A percentile compares a stretch with the other conserved stretches of the same genome.
Conservation (phyloP, 1,284 basidiomycete species). For the Marasmius tenuissimus region DNA sequence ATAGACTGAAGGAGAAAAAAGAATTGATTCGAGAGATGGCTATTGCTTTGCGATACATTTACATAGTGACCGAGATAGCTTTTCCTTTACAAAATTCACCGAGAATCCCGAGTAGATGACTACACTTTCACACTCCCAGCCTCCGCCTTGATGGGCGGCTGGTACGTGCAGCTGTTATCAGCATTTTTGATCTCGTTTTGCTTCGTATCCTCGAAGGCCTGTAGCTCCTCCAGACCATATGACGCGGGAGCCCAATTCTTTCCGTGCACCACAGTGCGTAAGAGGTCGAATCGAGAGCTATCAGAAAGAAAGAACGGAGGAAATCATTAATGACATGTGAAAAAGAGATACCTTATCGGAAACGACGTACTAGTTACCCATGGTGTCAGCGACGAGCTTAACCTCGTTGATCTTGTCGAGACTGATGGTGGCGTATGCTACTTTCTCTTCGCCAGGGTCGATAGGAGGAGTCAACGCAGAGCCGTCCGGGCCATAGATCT, state of each 20-base stretch:
- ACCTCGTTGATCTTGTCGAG: conserved; percentile 27
- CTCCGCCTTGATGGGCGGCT: too few relatives aligned
- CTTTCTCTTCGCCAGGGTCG: conserved; percentile 21
- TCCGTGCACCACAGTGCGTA: conserved; percentile 24
- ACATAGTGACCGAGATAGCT: too few relatives aligned
- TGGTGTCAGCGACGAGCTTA: conserved; percentile 24
- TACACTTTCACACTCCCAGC: too few relatives aligned
- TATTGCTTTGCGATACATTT: too few relatives aligned
- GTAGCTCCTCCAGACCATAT: conserved; percentile 16
- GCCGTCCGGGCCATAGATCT: conserved; percentile 31
- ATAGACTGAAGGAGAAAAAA: too few relatives aligned
- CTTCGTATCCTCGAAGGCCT: conserved; percentile 9
- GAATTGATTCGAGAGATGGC: too few relatives aligned
- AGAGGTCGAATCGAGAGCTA: conserved; percentile 23
- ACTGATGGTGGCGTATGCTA: conserved; percentile 27
- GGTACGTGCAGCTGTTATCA: conserved; percentile 8
- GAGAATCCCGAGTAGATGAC: too few relatives aligned
- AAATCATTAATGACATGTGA: neutral
- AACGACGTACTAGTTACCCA: conserved; percentile 25
- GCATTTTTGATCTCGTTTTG: conserved; percentile 19
- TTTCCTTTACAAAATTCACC: too few relatives aligned
- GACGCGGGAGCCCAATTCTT: conserved; percentile 22
- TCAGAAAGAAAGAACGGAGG: neutral
- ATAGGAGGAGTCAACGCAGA: conserved; percentile 19
- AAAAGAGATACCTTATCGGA: neutral